Base-by-base conservation (phyloP, 805 yeast genomes). In the Millerozyma miso region DNA sequence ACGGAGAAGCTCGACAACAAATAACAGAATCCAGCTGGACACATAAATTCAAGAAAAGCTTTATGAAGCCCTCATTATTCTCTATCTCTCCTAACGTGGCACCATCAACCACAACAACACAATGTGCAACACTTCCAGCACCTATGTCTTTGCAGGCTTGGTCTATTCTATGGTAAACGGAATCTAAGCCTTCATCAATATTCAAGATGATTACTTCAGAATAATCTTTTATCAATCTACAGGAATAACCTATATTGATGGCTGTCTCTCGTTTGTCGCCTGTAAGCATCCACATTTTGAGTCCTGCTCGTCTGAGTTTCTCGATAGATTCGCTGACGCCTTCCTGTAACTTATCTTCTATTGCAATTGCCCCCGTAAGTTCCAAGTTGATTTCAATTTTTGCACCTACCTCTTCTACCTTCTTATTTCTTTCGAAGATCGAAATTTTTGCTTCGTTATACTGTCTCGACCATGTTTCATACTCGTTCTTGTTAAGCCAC, bases 181-280 rank as follows among this genome's bases (percentile, higher is more conserved):
- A 80, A 16, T 83, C 89, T 41, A 51, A 45, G 44, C 71, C 72
- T 37, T 61, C 67, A 34, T 66, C 72, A 12, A 54, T 60, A 13
- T 77, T 76, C 38, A 93, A 65, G n/a, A 89, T 65, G 12, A 91
- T 81, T 12, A 93, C 87, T 0, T 95, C 85, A 0, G 97, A 88
- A 58, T 85, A 93, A 56, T 93, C 99, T 55, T 91, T 86, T 55
- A 93, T 91, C 50, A 93, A 70, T 31, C 88, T 81, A 62, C 99
- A 93, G 4, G 99, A 86, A 56, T 90, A 87, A 0, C 98, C 99
- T 62, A 93, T 91, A 57, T 89, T 93, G 47, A 93, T 89, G 1
- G 99, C 99, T 0, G 99, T 93, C 63, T 93, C 99, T 45, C 97
- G 73, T 59, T 95, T 95, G 60, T 93, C 99, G 36, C 99, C 99